These are phyloP conservation scores for Geotrichum macrosporum DNA, from an alignment of 1,139 yeast species.

Conservation along the genomic window DNA sequence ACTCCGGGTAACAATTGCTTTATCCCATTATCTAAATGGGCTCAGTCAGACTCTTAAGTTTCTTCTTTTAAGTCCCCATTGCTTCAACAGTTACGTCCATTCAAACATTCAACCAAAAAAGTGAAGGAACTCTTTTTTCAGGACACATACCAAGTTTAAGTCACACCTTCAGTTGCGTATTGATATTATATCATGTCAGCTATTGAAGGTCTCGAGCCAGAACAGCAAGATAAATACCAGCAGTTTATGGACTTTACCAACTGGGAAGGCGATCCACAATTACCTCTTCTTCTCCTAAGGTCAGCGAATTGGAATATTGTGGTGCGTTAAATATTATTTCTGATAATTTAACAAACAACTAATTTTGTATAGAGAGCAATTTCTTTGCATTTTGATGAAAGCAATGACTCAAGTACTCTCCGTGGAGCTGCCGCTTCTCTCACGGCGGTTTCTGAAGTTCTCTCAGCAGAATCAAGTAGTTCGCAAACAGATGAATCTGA, in stretches of 20 bases:
- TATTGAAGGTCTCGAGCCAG: constrained; percentile 20
- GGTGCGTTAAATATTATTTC: constrained; percentile 7
- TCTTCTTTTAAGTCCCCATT: too few species aligned
- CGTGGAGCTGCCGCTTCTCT: not conserved
- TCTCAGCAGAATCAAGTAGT: not conserved
- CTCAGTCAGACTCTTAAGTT: too few species aligned
- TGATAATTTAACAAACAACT: not conserved
- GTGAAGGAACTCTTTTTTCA: too few species aligned
- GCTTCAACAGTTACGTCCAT: too few species aligned
- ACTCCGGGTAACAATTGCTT: too few species aligned
- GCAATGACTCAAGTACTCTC: constrained; percentile 27
- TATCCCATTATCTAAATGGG: too few species aligned
- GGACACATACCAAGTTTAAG: too few species aligned
- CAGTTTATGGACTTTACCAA: constrained; percentile 33
- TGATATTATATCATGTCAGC: constrained; percentile 16
- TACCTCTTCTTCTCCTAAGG: constrained; percentile 29
- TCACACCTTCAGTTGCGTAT: too few species aligned
- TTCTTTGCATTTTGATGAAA: constrained; percentile 33
- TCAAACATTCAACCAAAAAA: too few species aligned
- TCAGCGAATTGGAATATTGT: constrained; percentile 34
- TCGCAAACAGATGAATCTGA: not conserved
- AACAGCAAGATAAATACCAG: constrained; percentile 24
- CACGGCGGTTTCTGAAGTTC: not conserved
- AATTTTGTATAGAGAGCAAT: constrained; percentile 27
- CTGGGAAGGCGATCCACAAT: constrained; percentile 28